Evolutionary conservation across 345 rosid genomes (phyloP).

Genomic region (Noccaea caerulescens): DNA sequence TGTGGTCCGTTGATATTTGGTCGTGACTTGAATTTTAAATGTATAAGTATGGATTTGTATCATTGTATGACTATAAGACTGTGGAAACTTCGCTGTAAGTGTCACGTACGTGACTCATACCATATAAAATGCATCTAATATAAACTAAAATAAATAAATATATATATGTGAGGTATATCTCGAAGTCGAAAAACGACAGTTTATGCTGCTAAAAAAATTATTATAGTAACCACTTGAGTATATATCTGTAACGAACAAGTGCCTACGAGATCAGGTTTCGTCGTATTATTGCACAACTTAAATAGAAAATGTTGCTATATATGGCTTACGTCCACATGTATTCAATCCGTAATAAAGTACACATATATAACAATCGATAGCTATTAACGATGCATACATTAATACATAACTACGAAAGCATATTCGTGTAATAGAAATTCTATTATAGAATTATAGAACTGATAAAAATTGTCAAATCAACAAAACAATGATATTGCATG

Average conservation of each 20-base stretch:
- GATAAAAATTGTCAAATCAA: background rate
- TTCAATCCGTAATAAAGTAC: background rate
- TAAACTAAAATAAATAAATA: too few species aligned
- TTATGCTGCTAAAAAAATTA: background rate
- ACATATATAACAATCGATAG: background rate
- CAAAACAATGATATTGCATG: background rate
- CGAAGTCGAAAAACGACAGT: background rate
- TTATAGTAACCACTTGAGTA: background rate
- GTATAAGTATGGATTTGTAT: constrained; percentile 12
- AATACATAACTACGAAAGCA: constrained; percentile 8
- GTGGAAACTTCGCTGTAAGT: constrained; percentile 8
- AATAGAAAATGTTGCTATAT: background rate
- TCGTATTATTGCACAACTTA: background rate
- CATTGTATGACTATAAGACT: background rate
- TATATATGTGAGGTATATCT: background rate
- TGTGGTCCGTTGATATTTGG: background rate
- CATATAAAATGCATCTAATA: too few species aligned
- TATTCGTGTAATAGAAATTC: background rate
- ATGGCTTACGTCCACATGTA: constrained; percentile 1
- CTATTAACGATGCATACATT: background rate
- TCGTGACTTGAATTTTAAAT: constrained; percentile 3
- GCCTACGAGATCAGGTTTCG: background rate
- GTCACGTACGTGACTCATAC: background rate
- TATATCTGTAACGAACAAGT: background rate
- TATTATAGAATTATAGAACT: background rate